A percentile compares a stretch with the other conserved stretches of the same genome.
These are phyloP conservation scores for Candida golubevii DNA, from an alignment of 805 yeast species.

Conservation along the genomic window DNA sequence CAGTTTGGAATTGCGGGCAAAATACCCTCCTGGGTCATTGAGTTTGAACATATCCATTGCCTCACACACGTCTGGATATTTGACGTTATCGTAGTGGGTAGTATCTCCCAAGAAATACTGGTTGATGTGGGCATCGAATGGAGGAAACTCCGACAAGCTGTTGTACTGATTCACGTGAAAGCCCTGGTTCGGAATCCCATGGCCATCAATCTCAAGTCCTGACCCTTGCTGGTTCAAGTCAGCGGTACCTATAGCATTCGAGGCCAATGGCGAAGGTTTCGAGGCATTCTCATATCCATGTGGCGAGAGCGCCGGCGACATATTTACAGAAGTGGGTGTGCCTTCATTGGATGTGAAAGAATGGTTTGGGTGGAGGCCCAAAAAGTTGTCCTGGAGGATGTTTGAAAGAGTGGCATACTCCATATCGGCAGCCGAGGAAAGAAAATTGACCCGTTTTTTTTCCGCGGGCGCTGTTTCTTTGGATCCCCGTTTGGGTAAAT, in stretches of 20 bases:
- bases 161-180: background rate
- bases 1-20: slow-evolving; percentile 37
- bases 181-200: too few relatives aligned
- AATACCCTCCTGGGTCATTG: slow-evolving; percentile 39
- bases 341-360: slow-evolving; percentile 31
- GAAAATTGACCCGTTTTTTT: slow-evolving; percentile 33
- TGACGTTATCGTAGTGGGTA: slow-evolving; percentile 35
- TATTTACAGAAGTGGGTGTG: slow-evolving; percentile 32
- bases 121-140: slow-evolving; percentile 56
- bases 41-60: slow-evolving; percentile 37
- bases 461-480: background rate
- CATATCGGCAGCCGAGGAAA: slow-evolving; percentile 68
- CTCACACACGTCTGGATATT: slow-evolving; percentile 59
- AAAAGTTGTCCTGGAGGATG: slow-evolving; percentile 49
- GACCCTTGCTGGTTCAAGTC: background rate
- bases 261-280: slow-evolving; percentile 3
- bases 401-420: slow-evolving; percentile 68
- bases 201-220: background rate
- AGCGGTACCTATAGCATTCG: background rate
- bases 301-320: slow-evolving; percentile 37
- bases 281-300: slow-evolving; percentile 14
- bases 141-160: slow-evolving; percentile 24
- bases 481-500: background rate
- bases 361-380: slow-evolving; percentile 18
- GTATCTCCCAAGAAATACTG: slow-evolving; percentile 63